Base-by-base conservation (phyloP, 164 flowering plant species). In the Macadamia integrifolia region DNA sequence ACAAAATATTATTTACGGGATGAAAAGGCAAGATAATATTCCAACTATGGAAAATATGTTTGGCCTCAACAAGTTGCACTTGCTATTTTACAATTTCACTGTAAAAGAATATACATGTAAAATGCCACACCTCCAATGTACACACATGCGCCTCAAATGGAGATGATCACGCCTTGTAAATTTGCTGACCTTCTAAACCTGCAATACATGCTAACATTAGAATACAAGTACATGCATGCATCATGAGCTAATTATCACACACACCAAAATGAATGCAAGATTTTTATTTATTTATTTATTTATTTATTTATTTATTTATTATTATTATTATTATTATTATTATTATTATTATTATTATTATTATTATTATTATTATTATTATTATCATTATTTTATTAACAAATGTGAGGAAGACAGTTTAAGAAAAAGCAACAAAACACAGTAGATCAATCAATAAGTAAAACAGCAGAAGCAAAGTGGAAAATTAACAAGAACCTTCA, bases 21-120 rank as follows among this genome's bases (percentile, higher is more conserved):
- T 9, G 14, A 29, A 58, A 58, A 29, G 18, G 32, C 35, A 29
- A 8, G 32, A 32, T 10, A 28, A 32, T 31, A 31, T 31, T 43
- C n/a, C 44, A 10, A 6, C 43, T 60, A 58, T 48, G 23, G 29
- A 31, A 6, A 49, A 64, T 18, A 61, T 6, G 15, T 12, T 49
- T 13, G 57, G 61, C 62, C 67, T 58, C 63, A 59, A 70, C 49
- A 58, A 64, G 58, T 64, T 23, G 17, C 53, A 59, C 63, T 64
- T 57, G 68, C 48, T 70, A 48, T 64, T 44, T 64, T 70, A 70
- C 67, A 70, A 32, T 30, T 58, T 58, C n/a, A 48, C 66, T 61
- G 60, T 9, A 32, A 63, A 52, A 64, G 48, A 15, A 57, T 64
- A 46, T 48, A 64, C 58, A 62, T 17, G 48, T 23, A 70, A 53